These are phyloP conservation scores for Akanthomyces uredinophilus DNA, from an alignment of 2,329 filamentous ascomycete genomes.

Conservation along the genomic window DNA sequence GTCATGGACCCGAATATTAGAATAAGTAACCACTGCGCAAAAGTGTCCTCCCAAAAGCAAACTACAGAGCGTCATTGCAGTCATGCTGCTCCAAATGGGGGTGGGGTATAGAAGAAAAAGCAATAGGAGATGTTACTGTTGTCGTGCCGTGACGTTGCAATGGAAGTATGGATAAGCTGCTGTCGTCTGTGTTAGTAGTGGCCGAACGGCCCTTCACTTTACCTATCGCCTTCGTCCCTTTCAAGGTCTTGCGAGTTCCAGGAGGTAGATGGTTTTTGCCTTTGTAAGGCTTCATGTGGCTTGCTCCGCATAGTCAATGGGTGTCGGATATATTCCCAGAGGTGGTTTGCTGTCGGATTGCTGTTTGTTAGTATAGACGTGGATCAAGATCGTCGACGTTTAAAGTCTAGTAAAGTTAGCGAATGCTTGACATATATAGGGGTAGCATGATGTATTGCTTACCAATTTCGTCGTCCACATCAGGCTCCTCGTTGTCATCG, in stretches of 20 bases:
- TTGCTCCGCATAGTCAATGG: not conserved
- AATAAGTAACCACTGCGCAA: not conserved
- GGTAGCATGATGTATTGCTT: not conserved
- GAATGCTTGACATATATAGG: not conserved
- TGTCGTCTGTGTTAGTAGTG: constrained; percentile 6
- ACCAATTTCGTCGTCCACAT: constrained; percentile 32
- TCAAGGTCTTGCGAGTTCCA: not conserved
- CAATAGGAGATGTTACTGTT: not conserved
- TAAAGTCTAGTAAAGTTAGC: constrained; percentile 40
- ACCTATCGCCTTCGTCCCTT: not conserved
- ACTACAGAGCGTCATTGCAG: not conserved
- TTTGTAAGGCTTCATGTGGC: no score
- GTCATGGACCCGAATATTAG: not conserved
- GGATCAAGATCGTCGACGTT: constrained; percentile 43
- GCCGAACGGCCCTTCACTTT: constrained; percentile 5
- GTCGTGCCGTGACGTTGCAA: not conserved
- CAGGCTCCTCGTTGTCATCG: constrained; percentile 25
- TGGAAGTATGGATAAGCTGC: not conserved
- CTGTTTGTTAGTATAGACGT: constrained; percentile 11
- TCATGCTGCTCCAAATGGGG: not conserved
- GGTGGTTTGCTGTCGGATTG: constrained; percentile 15
- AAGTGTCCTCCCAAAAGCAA: not conserved
- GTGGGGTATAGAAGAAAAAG: not conserved
- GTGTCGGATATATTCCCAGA: not conserved
- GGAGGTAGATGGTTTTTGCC: not conserved